phyloP scores from a whole-genome alignment of 768 basidiomycete species.

The Termitomyces sp. region DNA sequence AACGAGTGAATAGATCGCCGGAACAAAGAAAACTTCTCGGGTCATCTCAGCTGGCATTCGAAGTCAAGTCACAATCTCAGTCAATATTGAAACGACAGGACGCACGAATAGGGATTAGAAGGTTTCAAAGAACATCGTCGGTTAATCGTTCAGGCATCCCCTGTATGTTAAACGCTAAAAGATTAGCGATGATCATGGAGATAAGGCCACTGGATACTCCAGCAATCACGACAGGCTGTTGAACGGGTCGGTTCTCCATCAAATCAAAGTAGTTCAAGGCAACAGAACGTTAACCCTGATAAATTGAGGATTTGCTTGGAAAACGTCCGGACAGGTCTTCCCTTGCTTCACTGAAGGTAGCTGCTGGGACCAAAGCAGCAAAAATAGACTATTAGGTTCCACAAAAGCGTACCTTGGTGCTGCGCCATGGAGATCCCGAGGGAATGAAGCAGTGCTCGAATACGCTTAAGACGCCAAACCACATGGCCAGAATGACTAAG shows the following conservation, averaged over 20 bases:
- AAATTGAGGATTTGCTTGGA: not conserved
- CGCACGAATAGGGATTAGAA: not conserved
- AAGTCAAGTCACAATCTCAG: not conserved
- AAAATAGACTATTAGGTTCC: constrained; percentile 4
- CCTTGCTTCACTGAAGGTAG: not conserved
- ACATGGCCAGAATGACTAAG: constrained; percentile 8
- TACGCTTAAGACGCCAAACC: constrained; percentile 1
- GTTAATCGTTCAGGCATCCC: constrained; percentile 6
- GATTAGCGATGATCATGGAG: constrained; percentile 1
- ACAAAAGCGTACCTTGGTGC: not conserved
- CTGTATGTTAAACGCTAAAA: constrained; percentile 11
- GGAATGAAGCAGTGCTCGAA: constrained; percentile 7
- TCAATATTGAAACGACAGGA: not conserved
- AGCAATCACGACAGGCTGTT: not conserved
- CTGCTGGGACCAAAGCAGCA: not conserved
- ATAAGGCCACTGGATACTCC: not conserved
- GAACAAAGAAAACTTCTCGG: not conserved
- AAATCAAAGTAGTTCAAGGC: not conserved
- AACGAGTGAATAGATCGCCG: not conserved
- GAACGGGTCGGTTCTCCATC: not conserved
- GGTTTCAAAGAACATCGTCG: constrained; percentile 11
- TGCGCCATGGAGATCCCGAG: constrained; percentile 12
- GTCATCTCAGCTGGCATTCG: not conserved
- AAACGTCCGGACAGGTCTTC: not conserved
- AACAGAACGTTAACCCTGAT: no score